Evolutionary conservation across 2,329 filamentous ascomycete genomes (phyloP).

Genomic region (Colletotrichum aenigma): DNA sequence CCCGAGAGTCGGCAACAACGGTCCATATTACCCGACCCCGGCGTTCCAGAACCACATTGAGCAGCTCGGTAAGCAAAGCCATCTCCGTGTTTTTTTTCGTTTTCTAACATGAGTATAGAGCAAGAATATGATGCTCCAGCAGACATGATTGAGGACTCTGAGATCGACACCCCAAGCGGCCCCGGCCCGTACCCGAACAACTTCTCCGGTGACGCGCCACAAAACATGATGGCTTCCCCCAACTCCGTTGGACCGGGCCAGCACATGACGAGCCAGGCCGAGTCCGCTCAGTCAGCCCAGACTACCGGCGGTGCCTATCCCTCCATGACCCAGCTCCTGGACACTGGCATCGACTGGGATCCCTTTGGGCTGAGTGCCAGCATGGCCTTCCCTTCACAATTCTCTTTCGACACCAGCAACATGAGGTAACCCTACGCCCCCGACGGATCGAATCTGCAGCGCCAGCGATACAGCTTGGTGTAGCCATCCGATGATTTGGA

Average conservation of each 20-base stretch:
- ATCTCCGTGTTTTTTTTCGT: slow-evolving; percentile 72
- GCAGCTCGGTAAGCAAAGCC: slow-evolving; percentile 85
- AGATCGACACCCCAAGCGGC: slow-evolving; percentile 69
- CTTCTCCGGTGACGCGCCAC: slow-evolving; percentile 52
- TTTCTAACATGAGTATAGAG: slow-evolving; percentile 72
- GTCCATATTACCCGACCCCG: slow-evolving; percentile 78
- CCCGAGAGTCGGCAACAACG: slow-evolving; percentile 42
- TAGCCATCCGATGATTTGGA: not conserved
- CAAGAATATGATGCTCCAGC: slow-evolving; percentile 94
- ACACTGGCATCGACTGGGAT: slow-evolving; percentile 89
- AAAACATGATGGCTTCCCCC: slow-evolving; percentile 45
- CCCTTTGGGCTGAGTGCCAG: slow-evolving; percentile 92
- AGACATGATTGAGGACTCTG: slow-evolving; percentile 86
- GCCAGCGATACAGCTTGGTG: not conserved
- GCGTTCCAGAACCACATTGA: slow-evolving; percentile 91
- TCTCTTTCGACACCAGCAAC: slow-evolving; percentile 72
- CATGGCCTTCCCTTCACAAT: slow-evolving; percentile 92
- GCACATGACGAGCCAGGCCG: slow-evolving; percentile 40
- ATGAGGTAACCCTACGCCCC: slow-evolving; percentile 39
- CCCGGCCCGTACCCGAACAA: slow-evolving; percentile 68
- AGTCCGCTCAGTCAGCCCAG: slow-evolving; percentile 29
- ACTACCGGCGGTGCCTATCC: slow-evolving; percentile 55
- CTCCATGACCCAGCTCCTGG: slow-evolving; percentile 66
- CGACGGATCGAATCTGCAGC: not conserved
- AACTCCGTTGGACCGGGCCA: slow-evolving; percentile 37